phyloP scores from a whole-genome alignment of 345 rosid species.

The Cardiospermum halicacabum region DNA sequence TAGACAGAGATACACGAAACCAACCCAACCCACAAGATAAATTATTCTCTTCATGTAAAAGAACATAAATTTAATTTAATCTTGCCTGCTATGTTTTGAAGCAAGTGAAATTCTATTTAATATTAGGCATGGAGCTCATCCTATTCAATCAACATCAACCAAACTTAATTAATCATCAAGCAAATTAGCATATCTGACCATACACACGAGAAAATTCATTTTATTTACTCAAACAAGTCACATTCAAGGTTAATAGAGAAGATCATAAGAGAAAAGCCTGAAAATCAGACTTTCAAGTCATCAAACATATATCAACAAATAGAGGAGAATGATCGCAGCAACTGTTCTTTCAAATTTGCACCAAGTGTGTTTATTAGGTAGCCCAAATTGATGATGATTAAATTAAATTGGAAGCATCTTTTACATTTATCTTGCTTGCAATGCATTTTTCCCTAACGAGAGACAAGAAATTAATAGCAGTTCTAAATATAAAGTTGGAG shows the following conservation, averaged over 20 bases:
- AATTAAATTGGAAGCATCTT: neutral
- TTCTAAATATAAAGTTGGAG: neutral
- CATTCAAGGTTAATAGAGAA: too few species aligned
- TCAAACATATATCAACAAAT: neutral
- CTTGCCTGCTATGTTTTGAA: neutral
- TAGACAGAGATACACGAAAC: neutral
- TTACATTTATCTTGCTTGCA: neutral
- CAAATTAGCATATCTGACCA: too few species aligned
- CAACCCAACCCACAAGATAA: neutral
- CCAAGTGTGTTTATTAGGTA: neutral
- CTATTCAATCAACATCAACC: too few species aligned
- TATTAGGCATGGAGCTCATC: neutral
- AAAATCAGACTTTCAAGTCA: neutral
- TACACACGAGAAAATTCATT: too few species aligned
- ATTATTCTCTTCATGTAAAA: neutral
- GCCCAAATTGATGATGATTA: neutral
- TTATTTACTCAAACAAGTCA: too few species aligned
- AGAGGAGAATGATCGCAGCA: neutral
- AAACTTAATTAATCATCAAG: too few species aligned
- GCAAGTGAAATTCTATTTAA: neutral
- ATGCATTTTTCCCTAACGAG: neutral
- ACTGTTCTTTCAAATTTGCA: neutral
- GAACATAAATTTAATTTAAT: neutral
- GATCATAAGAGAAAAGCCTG: neutral
- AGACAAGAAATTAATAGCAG: neutral